These are phyloP conservation scores for Ophiosphaerella herpotricha DNA, from an alignment of 2,329 filamentous ascomycete species.

Conservation along the genomic window DNA sequence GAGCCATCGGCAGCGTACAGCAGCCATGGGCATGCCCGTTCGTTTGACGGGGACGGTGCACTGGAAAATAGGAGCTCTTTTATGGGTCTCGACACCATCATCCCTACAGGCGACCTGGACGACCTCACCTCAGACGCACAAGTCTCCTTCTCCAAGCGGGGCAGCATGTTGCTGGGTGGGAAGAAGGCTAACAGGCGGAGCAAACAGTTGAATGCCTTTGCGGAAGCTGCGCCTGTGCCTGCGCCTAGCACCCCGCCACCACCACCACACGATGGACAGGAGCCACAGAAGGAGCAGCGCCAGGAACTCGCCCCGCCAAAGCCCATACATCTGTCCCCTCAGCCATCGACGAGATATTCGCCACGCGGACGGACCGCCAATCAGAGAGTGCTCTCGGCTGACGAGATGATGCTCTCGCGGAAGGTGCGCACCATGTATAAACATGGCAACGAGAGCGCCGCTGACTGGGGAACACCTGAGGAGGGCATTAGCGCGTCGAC, in stretches of 20 bases:
- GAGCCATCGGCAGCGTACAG: slow-evolving; percentile 22
- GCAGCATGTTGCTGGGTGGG: slow-evolving; percentile 62
- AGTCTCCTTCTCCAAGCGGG: slow-evolving; percentile 64
- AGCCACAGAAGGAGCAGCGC: neutral
- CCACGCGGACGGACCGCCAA: slow-evolving; percentile 39
- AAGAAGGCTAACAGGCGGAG: slow-evolving; percentile 52
- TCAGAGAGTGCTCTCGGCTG: slow-evolving; percentile 62
- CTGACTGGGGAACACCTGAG: slow-evolving; percentile 46
- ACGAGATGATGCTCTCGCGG: slow-evolving; percentile 66
- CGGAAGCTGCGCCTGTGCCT: slow-evolving; percentile 19
- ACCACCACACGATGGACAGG: neutral
- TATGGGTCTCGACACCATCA: slow-evolving; percentile 58
- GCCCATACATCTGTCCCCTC: slow-evolving; percentile 29
- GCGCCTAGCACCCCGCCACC: slow-evolving; percentile 19
- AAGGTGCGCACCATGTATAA: slow-evolving; percentile 69
- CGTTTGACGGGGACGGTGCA: slow-evolving; percentile 11
- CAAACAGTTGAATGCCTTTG: slow-evolving; percentile 31
- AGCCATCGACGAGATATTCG: slow-evolving; percentile 45
- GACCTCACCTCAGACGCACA: slow-evolving; percentile 56
- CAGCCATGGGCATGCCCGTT: slow-evolving; percentile 8
- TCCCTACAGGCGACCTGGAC: slow-evolving; percentile 59
- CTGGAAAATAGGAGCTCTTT: slow-evolving; percentile 40
- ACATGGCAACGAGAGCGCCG: slow-evolving; percentile 61
- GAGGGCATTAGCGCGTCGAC: slow-evolving; percentile 24
- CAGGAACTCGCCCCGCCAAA: slow-evolving; percentile 25